These are phyloP conservation scores for Debaryomyces psychrophilus DNA, from an alignment of 1,139 yeast species.

Conservation along the genomic window DNA sequence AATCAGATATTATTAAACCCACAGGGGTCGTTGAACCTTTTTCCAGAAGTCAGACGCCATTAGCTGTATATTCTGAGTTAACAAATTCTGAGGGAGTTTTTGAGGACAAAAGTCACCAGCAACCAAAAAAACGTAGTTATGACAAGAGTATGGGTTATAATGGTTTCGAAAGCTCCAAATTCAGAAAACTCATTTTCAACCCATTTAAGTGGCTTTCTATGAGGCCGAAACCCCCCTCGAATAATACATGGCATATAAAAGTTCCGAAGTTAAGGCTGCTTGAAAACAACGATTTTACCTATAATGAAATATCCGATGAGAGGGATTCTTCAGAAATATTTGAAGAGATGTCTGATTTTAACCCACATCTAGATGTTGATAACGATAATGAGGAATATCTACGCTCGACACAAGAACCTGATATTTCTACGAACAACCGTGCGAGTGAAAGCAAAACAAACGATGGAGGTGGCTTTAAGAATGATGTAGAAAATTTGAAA, in stretches of 20 bases:
- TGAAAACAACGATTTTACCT: background rate
- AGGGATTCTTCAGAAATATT: background rate
- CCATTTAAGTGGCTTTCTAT: background rate
- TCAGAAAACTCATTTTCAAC: background rate
- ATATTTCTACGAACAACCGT: too few species aligned
- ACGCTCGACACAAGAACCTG: too few species aligned
- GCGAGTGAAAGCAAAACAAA: too few species aligned
- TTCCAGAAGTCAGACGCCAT: constrained; percentile 3
- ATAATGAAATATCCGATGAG: too few species aligned
- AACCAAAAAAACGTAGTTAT: background rate
- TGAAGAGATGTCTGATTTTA: background rate
- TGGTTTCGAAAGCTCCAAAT: background rate
- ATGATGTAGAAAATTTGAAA: too few species aligned
- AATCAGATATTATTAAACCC: background rate
- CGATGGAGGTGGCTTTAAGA: too few species aligned
- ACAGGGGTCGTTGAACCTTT: constrained; percentile 1
- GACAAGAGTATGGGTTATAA: background rate
- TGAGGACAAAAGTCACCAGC: background rate
- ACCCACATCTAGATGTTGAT: background rate
- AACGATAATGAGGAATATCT: background rate
- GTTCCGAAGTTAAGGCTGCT: background rate
- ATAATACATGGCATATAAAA: background rate
- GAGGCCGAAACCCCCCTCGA: background rate
- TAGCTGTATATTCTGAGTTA: background rate
- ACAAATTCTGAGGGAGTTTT: background rate